Evolutionary conservation across 306 rosid genomes (phyloP), one percentile per base, ranked within the genome.

Genomic region (Argentina anserina): DNA sequence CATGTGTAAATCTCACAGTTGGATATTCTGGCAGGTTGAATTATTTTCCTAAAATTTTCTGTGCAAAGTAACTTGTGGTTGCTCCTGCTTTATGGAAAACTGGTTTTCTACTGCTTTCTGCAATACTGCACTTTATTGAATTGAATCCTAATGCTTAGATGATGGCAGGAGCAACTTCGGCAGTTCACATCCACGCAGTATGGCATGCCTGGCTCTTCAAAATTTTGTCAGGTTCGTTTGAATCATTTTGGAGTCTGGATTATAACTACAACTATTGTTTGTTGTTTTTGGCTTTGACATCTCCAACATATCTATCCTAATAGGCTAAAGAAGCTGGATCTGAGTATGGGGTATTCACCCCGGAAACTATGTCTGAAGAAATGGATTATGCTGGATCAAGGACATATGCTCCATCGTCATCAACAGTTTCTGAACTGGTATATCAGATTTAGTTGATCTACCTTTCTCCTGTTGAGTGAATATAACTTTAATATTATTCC

Each of bases 161-260:
- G 39, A 26, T 67, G 65, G 78, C 86, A 88, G 88, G 75, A 74
- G 69, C 84, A 90, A 76, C 65, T 76, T 68, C 75, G 69, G 85
- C 65, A 10, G 50, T 29, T 18, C 53, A 64, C 72, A 73, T 68
- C 81, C 26, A 21, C 28, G 49, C 83, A 78, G 69, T 39, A 49
- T 70, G 79, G 81, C 58, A 37, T 75, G 65, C 61, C 81, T 40
- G 42, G 62, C 65, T 74, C 80, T 52, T 50, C 76, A 52, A 82
- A 83, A 76, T 39, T 62, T 75, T 67, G 73, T 71, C 79, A 80
- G 85, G 91, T 88, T 23, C 40, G 43, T 61, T 29, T 65, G 39
- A 40, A 20, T 70, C 15, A 62, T 36, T 49, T 63, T 56, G 23
- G 66, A 69, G 39, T 79, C 31, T 75, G 46, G 36, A 26, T 43